Evolutionary conservation across 352 stramenopile genomes (phyloP).

Genomic region (Phytopythium litorale): DNA sequence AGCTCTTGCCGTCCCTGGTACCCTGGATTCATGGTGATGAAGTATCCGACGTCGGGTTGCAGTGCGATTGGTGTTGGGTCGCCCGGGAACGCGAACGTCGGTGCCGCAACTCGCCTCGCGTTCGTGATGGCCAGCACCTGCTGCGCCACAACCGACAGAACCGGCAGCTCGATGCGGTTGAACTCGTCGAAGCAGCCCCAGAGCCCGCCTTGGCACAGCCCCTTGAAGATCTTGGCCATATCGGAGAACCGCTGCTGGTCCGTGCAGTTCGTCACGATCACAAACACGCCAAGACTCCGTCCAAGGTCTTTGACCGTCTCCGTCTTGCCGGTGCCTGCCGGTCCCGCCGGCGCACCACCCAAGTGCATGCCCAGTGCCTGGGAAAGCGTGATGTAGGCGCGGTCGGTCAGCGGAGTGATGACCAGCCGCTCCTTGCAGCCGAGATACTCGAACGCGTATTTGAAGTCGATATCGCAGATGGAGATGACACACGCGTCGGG

Average conservation of each 20-base stretch:
- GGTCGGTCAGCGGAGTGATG: conserved; percentile 22
- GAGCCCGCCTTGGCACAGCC: conserved; percentile 88
- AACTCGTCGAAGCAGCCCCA: conserved; percentile 90
- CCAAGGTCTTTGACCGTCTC: conserved; percentile 91
- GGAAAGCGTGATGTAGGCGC: conserved; percentile 90
- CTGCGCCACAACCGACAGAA: conserved; percentile 91
- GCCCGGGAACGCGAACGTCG: conserved; percentile 63
- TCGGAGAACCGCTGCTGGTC: conserved; percentile 89
- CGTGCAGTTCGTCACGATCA: conserved; percentile 93
- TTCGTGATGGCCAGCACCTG: conserved; percentile 89
- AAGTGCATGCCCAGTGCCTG: conserved; percentile 88
- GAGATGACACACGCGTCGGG: conserved; percentile 92
- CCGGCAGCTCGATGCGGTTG: conserved; percentile 88
- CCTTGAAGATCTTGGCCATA: conserved; percentile 94
- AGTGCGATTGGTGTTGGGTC: conserved; percentile 56
- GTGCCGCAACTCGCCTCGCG: conserved; percentile 48
- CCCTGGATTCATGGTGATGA: conserved; percentile 95
- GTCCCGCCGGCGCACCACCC: conserved; percentile 80
- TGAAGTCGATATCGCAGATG: conserved; percentile 91
- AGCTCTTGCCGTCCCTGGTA: conserved; percentile 91
- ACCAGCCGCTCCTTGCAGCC: conserved; percentile 89
- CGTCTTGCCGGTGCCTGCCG: conserved; percentile 13
- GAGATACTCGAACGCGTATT: conserved; percentile 93
- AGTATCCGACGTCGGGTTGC: conserved; percentile 65
- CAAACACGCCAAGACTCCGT: conserved; percentile 87